Evolutionary conservation across 2,329 filamentous ascomycete species (phyloP).

Genomic region (Celoporthe dispersa): DNA sequence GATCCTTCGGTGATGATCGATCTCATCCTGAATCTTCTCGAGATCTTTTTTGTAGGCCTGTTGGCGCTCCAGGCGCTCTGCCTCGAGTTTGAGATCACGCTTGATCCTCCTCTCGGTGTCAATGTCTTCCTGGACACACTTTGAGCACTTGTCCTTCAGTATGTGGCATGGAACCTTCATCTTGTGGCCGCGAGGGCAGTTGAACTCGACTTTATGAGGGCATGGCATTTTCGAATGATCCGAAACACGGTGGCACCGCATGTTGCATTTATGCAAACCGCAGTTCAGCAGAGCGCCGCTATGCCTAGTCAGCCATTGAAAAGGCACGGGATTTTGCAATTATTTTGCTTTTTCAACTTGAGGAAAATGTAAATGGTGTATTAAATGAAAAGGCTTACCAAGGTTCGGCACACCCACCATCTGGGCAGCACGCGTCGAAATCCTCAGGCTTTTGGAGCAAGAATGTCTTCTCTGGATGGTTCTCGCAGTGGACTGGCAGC

Average conservation of each 20-base stretch:
- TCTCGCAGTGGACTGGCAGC: slow-evolving; percentile 62
- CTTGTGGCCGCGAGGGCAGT: slow-evolving; percentile 58
- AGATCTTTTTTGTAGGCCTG: slow-evolving; percentile 50
- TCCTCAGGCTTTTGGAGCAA: slow-evolving; percentile 55
- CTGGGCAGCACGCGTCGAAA: slow-evolving; percentile 66
- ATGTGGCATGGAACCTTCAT: slow-evolving; percentile 51
- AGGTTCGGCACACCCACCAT: slow-evolving; percentile 68
- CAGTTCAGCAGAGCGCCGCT: slow-evolving; percentile 60
- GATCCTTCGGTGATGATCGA: slow-evolving; percentile 50
- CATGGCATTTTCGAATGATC: slow-evolving; percentile 59
- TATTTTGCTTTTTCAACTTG: not conserved
- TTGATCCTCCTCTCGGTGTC: slow-evolving; percentile 47
- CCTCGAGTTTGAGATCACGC: slow-evolving; percentile 56
- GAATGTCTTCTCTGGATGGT: slow-evolving; percentile 55
- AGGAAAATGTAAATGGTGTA: not conserved
- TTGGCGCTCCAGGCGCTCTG: slow-evolving; percentile 49
- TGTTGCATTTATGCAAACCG: slow-evolving; percentile 60
- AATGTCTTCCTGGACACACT: slow-evolving; percentile 57
- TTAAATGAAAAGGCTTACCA: slow-evolving; percentile 55
- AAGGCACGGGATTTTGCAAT: not conserved
- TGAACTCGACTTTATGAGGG: slow-evolving; percentile 42
- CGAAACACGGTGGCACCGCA: slow-evolving; percentile 63
- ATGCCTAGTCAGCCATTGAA: not conserved
- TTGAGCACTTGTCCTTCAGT: slow-evolving; percentile 46
- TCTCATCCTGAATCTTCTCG: slow-evolving; percentile 56